Evolutionary conservation across 805 yeast species (phyloP).

Genomic region (Maudiozyma saulgeensis): DNA sequence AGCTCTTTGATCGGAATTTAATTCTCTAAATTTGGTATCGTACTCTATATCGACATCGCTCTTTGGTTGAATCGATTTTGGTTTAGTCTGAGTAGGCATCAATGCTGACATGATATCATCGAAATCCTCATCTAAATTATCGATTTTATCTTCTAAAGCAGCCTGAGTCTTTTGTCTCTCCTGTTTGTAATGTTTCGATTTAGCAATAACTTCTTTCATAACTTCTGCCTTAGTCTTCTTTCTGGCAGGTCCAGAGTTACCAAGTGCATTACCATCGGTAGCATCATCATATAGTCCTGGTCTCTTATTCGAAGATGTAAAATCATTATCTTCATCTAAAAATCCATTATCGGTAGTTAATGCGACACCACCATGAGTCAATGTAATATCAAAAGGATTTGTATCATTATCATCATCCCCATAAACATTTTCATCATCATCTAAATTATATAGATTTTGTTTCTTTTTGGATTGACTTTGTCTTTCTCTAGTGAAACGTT

Average conservation of each 20-base stretch:
- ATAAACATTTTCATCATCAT: conserved; percentile 44
- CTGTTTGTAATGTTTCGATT: conserved; percentile 66
- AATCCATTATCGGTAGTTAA: conserved; percentile 43
- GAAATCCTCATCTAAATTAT: conserved; percentile 64
- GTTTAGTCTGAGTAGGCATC: conserved; percentile 10
- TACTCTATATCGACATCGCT: conserved; percentile 40
- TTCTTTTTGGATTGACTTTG: conserved; percentile 51
- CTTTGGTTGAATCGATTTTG: conserved; percentile 17
- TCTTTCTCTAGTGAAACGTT: conserved; percentile 83
- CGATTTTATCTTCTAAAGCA: conserved; percentile 48
- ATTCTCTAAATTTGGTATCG: conserved; percentile 56
- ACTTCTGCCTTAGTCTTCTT: conserved; percentile 77
- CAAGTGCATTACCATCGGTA: conserved; percentile 34
- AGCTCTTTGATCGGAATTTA: conserved; percentile 63
- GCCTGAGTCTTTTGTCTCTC: conserved; percentile 63
- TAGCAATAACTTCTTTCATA: conserved; percentile 77
- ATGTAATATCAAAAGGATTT: conserved; percentile 28
- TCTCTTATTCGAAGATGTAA: conserved; percentile 9
- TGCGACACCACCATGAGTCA: conserved; percentile 75
- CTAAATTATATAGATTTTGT: conserved; percentile 59
- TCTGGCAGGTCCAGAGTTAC: conserved; percentile 36
- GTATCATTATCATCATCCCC: conserved; percentile 31
- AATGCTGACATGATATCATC: conserved; percentile 58
- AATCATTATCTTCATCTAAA: conserved; percentile 29
- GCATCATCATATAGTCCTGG: conserved; percentile 32